phyloP scores from a whole-genome alignment of 2,329 filamentous ascomycete species.

The Nemania sp. region DNA sequence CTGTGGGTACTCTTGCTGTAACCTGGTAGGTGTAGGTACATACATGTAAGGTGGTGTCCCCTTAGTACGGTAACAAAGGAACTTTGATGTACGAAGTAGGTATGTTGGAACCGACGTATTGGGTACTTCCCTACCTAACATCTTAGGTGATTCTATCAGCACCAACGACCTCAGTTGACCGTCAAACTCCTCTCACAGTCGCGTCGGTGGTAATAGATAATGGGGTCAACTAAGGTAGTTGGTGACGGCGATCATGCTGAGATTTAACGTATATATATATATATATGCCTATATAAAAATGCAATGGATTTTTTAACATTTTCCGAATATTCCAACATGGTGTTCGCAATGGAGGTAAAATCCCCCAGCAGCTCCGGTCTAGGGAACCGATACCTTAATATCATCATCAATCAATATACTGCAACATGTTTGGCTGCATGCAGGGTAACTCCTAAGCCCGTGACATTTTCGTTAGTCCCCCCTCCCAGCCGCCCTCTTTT shows the following conservation, averaged over 20 bases:
- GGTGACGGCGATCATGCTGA: neutral
- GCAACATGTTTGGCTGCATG: slow-evolving; percentile 10
- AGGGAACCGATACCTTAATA: neutral
- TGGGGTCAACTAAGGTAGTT: too few species aligned
- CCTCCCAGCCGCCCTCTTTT: slow-evolving; percentile 14
- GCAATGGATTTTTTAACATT: neutral
- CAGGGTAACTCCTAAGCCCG: slow-evolving; percentile 9
- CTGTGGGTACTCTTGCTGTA: too few species aligned
- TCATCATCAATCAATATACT: neutral
- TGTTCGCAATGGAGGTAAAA: neutral
- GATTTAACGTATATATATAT: slow-evolving; percentile 9
- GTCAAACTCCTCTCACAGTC: too few species aligned
- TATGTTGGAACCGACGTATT: too few species aligned
- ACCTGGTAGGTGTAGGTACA: too few species aligned
- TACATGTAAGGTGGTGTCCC: too few species aligned
- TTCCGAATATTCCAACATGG: neutral
- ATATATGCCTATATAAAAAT: slow-evolving; percentile 10
- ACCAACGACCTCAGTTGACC: too few species aligned
- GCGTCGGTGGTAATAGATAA: neutral
- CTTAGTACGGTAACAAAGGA: too few species aligned
- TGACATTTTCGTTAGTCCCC: slow-evolving; percentile 15
- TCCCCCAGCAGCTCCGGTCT: neutral
- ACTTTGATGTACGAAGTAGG: too few species aligned
- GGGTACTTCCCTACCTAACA: too few species aligned
- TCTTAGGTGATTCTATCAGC: too few species aligned